Percentiles rank a stretch among this genome's conserved stretches.
Conservation (phyloP, 1,284 basidiomycete species). For the Tremellales sp. region DNA sequence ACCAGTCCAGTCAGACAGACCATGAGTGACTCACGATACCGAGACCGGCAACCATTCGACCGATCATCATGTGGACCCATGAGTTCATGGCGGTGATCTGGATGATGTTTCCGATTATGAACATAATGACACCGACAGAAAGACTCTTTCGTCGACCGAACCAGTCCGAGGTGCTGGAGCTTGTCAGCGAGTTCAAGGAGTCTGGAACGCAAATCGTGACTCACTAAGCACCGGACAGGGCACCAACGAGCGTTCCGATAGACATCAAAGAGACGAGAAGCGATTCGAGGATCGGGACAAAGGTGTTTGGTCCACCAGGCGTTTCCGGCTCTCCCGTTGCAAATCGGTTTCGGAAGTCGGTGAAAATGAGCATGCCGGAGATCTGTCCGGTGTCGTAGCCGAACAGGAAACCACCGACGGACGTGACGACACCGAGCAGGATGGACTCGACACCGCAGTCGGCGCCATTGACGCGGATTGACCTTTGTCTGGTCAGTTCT, state of each 20-base stretch:
- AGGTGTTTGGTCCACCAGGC: not conserved
- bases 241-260: not conserved
- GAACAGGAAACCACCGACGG: conserved; percentile 1
- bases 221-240: not conserved
- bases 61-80: not conserved
- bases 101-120: not conserved
- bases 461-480: conserved; percentile 6
- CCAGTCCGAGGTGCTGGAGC: not conserved
- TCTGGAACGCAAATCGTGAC: not conserved
- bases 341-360: not conserved
- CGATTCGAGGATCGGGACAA: not conserved
- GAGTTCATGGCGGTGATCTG: not conserved
- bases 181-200: not conserved
- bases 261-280: not conserved
- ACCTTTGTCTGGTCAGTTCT: not conserved
- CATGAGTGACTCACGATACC: not conserved
- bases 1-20: not conserved
- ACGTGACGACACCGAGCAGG: conserved; percentile 7
- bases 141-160: not conserved
- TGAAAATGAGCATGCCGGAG: not conserved
- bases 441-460: conserved; percentile 8
- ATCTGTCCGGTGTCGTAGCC: not conserved
- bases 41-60: not conserved
- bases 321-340: not conserved
- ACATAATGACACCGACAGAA: not conserved